Base-by-base conservation (phyloP, 2,329 filamentous ascomycete genomes). In the Metarhizium album region DNA sequence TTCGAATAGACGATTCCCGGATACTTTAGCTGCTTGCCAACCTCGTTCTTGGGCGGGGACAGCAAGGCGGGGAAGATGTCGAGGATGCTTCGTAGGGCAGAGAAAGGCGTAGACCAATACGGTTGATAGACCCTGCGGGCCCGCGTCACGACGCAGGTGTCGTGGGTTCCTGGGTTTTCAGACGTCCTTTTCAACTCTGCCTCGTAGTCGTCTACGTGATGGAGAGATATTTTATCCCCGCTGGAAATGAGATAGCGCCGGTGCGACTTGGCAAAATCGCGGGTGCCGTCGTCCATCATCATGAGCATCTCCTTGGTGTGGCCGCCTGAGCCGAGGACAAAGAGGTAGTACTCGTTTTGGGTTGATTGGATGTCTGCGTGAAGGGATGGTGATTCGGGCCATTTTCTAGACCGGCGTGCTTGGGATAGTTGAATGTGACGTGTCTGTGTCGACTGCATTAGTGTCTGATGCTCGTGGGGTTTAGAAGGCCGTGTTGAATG, bases 231-330 rank as follows among this genome's bases (percentile, higher is more conserved):
- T 8, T 64, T 67, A 62, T 98, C 93, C 0, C 86, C 90, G 1
- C 79, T 82, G 55, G 84, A 86, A 50, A 94, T 75, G 22, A 95
- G 70, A 66, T 95, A 98, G 27, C 88, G 91, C 24, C 93, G 80
- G 59, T 87, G 83, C 69, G 83, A 69, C 61, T 67, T 64, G 49
- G 64, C 43, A 56, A 73, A 74, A 38, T 69, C 68, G 52, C 72
- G 73, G 61, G 78, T 79, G 57, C 76, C 78, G 58, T 74, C 71
- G 51, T 74, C 72, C 59, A 98, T 80, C 72, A 96, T 86, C 61
- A 85, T 82, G 55, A 95, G 75, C 86, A 98, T 95, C 68, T 98
- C 93, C 46, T 89, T 84, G 0, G 93, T 96, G 69, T 98, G 93
- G 1, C 93, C 93, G 31, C 93, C 93, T 2, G 87, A 94, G 48